Base-by-base conservation (phyloP, 495 filamentous ascomycete genomes). In the Pyrenula massariospora region DNA sequence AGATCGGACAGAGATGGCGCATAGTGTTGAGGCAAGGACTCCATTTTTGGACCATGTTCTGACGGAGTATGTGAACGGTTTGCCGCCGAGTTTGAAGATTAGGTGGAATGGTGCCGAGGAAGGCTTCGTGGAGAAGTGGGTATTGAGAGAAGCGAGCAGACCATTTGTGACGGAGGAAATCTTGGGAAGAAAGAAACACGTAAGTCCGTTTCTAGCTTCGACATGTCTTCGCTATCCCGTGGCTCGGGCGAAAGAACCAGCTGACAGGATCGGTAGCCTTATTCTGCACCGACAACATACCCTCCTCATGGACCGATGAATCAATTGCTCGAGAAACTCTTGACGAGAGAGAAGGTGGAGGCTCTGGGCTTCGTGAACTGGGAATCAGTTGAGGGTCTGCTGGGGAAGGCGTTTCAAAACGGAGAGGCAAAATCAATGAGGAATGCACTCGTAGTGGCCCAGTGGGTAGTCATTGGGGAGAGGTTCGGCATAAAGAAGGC, bases 41-140 rank as follows among this genome's bases (percentile, higher is more conserved):
- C 75, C 78, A 0, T 80, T 79, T 58, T 67, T 80, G 5, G 77
- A 82, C 56, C 77, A 80, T 55, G 60, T 70, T 3, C 60, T 80
- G 2, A 71, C 74, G 2, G 73, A 77, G 57, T 79, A 74, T 55
- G 70, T 70, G 20, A 77, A 77, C 56, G 48, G 51, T 1, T 61
- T 79, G 2, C 77, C 77, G 5, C 74, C 74, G 0, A 73, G 68
- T 50, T 51, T 78, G 47, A 80, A 79, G 58, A 59, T 79, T 19
- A 59, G 61, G 5, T 76, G 67, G 57, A 60, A 66, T 52, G 64
- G 68, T 0, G 55, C 24, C 2, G 52, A 59, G 23, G 24, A 57
- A 42, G 21, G 52, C n/a, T 68, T 75, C 47, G 57, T 59, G 3
- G 75, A 78, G 60, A 79, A 79, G 53, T 76, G 72, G 63, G 73